Evolutionary conservation across 2,329 filamentous ascomycete species (phyloP).

Genomic region (Trichoderma koningiopsis): DNA sequence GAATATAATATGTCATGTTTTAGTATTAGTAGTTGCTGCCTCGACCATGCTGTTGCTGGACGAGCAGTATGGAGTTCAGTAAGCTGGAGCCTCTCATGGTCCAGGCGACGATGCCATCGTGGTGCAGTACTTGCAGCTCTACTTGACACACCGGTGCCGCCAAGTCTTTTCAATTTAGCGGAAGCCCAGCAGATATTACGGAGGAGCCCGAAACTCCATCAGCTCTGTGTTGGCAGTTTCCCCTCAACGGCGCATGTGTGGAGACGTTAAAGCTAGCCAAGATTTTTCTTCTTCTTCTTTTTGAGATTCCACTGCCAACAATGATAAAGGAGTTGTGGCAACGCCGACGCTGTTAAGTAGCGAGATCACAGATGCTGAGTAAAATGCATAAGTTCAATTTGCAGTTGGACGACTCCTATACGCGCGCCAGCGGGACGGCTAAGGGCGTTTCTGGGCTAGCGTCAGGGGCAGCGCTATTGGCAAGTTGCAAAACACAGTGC

Average conservation of each 20-base stretch:
- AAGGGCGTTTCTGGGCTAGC: conserved; percentile 27
- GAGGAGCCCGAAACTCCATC: conserved; percentile 3
- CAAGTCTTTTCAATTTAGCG: not conserved
- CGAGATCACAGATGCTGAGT: not conserved
- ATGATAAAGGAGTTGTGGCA: not conserved
- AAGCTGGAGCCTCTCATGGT: not conserved
- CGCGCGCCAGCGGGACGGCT: conserved; percentile 20
- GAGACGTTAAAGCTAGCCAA: not conserved
- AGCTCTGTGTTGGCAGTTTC: not conserved
- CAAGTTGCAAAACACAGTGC: conserved; percentile 17
- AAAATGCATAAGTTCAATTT: conserved; percentile 1
- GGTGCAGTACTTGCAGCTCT: not conserved
- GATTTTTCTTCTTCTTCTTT: not conserved
- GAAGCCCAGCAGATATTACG: not conserved
- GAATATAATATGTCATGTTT: not conserved
- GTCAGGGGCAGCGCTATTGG: conserved; percentile 29
- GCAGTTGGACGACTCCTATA: conserved; percentile 1
- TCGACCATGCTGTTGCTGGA: not conserved
- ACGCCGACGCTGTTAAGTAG: not conserved
- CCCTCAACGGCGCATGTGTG: not conserved
- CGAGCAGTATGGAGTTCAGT: not conserved
- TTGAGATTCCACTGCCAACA: not conserved
- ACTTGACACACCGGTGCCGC: conserved; percentile 17
- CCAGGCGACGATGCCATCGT: not conserved
- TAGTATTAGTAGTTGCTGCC: not conserved